Conservation (phyloP, 345 rosid genomes). For the Litchi chinensis region DNA sequence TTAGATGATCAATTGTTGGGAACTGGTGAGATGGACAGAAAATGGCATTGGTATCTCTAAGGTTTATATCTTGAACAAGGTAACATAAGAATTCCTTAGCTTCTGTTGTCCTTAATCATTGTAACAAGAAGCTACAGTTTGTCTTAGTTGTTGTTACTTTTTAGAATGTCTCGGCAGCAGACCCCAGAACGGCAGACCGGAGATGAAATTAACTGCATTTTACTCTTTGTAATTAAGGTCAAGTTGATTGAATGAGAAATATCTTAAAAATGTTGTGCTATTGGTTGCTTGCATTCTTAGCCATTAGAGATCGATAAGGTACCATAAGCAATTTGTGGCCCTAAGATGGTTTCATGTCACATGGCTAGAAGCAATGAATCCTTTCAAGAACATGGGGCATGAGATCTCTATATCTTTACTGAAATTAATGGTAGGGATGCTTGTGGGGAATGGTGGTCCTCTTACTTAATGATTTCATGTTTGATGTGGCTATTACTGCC, state of each 20-base stretch:
- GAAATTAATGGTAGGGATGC: conserved; percentile 35
- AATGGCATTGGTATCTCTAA: no score
- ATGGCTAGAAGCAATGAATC: conserved; percentile 49
- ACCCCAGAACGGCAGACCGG: no score
- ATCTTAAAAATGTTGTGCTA: not conserved
- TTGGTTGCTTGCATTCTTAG: conserved; percentile 35
- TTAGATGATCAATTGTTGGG: no score
- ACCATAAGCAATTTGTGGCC: conserved; percentile 39
- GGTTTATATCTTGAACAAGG: no score
- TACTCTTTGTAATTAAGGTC: conserved; percentile 5
- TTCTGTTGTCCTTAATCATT: no score
- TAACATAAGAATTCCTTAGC: no score
- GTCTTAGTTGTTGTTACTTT: not conserved
- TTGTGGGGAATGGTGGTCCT: conserved; percentile 43
- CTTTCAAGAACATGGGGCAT: conserved; percentile 38
- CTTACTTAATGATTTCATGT: conserved; percentile 27
- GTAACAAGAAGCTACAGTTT: not conserved
- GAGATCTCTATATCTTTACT: conserved; percentile 32
- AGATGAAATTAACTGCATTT: conserved; percentile 6
- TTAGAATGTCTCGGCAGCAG: not conserved
- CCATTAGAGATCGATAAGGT: conserved; percentile 35
- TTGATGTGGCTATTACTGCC: conserved; percentile 33
- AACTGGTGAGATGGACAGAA: no score
- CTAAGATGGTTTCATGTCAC: conserved; percentile 38
- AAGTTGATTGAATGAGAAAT: conserved; percentile 21